phyloP scores from a whole-genome alignment of 192 early-diverging fungal genomes.

The Spizellomyces sp. region DNA sequence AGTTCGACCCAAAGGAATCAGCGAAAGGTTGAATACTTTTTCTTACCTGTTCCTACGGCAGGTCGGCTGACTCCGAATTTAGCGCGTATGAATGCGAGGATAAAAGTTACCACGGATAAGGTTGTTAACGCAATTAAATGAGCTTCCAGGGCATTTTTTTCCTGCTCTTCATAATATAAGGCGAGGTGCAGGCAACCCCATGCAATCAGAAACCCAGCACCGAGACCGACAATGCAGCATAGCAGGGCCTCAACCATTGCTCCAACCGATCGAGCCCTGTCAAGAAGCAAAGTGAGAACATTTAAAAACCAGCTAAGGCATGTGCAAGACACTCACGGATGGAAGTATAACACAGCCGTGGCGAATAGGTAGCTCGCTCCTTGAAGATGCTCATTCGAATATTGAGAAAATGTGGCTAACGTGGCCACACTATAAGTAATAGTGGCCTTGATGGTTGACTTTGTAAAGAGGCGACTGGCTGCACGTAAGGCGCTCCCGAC shows the following conservation, averaged over 20 bases:
- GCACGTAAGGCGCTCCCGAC: too few relatives aligned
- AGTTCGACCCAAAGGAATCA: background rate
- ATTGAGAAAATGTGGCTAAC: background rate
- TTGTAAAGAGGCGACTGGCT: too few relatives aligned
- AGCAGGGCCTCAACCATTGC: conserved; percentile 30
- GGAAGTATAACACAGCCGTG: conserved; percentile 26
- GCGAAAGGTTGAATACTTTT: background rate
- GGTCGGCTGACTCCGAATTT: conserved; percentile 40
- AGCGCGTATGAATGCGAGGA: conserved; percentile 57
- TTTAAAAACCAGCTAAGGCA: background rate
- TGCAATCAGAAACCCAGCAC: conserved; percentile 16
- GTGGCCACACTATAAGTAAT: conserved; percentile 18
- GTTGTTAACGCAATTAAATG: conserved; percentile 16
- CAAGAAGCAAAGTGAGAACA: background rate
- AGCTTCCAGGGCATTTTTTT: conserved; percentile 24
- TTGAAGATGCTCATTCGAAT: background rate
- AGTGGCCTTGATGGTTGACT: conserved; percentile 3
- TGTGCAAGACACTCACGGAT: conserved; percentile 18
- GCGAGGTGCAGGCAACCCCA: conserved; percentile 13
- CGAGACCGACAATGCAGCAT: conserved; percentile 23
- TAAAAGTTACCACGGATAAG: conserved; percentile 38
- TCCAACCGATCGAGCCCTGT: conserved; percentile 27
- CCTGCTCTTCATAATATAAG: conserved; percentile 13
- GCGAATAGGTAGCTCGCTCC: conserved; percentile 17
- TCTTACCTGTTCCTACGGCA: conserved; percentile 51